These are phyloP conservation scores for Podospora pseudocomata DNA, from an alignment of 495 filamentous ascomycete species.

Conservation along the genomic window DNA sequence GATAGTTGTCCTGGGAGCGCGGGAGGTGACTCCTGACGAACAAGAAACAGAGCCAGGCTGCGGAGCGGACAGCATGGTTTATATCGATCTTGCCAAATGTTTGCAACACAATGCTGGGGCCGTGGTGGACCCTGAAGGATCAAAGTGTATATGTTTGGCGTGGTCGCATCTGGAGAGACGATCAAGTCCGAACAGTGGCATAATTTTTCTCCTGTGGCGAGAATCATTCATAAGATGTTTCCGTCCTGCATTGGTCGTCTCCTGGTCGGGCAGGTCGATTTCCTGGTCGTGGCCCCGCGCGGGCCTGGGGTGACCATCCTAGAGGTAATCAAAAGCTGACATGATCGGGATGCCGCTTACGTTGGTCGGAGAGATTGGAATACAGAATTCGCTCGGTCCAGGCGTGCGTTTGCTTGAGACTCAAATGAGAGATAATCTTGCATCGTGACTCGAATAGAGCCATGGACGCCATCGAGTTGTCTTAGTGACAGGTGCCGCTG, in stretches of 20 bases:
- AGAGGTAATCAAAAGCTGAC: not conserved
- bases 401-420: not conserved
- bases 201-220: conserved; percentile 1
- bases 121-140: not conserved
- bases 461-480: too few relatives aligned
- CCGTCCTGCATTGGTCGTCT: not conserved
- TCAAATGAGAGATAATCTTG: not conserved
- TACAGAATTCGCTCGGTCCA: not conserved
- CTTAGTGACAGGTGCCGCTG: too few relatives aligned
- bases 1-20: not conserved
- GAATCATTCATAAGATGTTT: conserved; percentile 8
- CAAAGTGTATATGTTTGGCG: not conserved
- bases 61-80: not conserved
- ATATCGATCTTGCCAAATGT: not conserved
- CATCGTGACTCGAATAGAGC: not conserved
- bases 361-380: not conserved
- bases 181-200: not conserved
- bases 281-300: not conserved
- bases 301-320: not conserved
- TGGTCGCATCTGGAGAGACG: not conserved
- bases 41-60: not conserved
- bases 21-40: not conserved
- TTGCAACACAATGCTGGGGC: not conserved
- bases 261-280: not conserved
- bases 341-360: not conserved